Base-by-base conservation (phyloP, 306 rosid genomes). In the Inga laurina region DNA sequence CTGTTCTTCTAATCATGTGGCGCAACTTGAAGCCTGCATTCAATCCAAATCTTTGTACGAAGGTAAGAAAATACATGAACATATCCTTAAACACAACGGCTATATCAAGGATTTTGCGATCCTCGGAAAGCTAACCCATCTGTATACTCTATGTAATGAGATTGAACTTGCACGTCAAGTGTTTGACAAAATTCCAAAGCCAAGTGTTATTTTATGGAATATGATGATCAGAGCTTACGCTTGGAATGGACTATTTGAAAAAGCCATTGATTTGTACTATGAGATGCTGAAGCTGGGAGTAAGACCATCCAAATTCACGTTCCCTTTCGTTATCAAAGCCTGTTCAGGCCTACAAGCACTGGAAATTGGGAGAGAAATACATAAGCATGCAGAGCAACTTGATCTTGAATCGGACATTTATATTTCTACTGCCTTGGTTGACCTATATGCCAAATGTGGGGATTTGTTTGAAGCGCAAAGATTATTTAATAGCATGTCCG, bases 371-470 rank as follows among this genome's bases (percentile, higher is more conserved):
- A 81, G 82, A 71, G 76, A 81, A 70, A 79, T 88, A 78, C 91
- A 86, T 49, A 37, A 65, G 71, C 86, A 83, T 84, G 84, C 48
- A 14, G 35, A 75, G 77, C 56, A 64, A 78, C 78, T 81, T 79
- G 88, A 86, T 67, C 78, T 88, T 11, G 77, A 80, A 10, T 65
- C 80, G 18, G 91, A 88, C 62, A 44, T 88, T 77, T 88, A 85
- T 76, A 62, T 88, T 70, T 86, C 84, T 52, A 88, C 91, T 0
- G 86, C 91, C 7, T 75, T 88, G 89, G 66, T 88, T 75, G 88
- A 85, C 81, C 79, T 88, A 79, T 86, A 88, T 79, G 86, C 89
- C 56, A 88, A 88, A 72, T 88, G 89, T 71, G 89, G 89, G 72
- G 24, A 78, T 84, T 78, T 83, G 78, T 44, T 11, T 81, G 76